Percentiles rank a stretch among this genome's conserved stretches.
phyloP scores from a whole-genome alignment of 306 rosid genomes.

The Trichosanthes truncata region DNA sequence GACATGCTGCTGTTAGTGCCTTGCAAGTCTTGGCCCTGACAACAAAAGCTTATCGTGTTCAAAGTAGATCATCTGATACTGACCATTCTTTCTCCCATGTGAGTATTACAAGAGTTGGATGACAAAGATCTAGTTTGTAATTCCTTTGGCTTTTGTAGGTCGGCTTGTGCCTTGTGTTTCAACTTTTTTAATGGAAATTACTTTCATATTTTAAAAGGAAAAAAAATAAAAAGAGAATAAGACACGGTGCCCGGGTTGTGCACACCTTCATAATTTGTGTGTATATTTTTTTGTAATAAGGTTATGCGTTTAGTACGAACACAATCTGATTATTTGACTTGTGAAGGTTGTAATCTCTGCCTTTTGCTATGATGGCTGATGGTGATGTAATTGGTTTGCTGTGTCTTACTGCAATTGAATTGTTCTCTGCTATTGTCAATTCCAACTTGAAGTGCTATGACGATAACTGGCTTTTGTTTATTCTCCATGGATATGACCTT shows the following conservation, averaged over 20 bases:
- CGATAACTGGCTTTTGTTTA: neutral
- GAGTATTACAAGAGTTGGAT: slow-evolving; percentile 28
- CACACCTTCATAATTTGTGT: too few species aligned
- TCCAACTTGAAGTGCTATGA: neutral
- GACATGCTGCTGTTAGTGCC: slow-evolving; percentile 93
- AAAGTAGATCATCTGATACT: slow-evolving; percentile 64
- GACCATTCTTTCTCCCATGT: slow-evolving; percentile 37
- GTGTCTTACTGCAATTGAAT: neutral
- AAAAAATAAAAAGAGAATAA: neutral
- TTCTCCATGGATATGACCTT: neutral
- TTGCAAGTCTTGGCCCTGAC: slow-evolving; percentile 98
- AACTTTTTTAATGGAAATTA: neutral
- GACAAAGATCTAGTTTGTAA: neutral
- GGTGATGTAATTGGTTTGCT: neutral
- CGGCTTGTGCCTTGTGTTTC: neutral
- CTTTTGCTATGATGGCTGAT: neutral
- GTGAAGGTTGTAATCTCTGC: neutral
- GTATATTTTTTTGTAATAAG: too few species aligned
- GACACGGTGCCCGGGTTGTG: too few species aligned
- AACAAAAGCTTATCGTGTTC: slow-evolving; percentile 91
- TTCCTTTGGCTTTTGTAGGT: neutral
- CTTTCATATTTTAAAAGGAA: neutral
- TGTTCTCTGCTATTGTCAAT: neutral
- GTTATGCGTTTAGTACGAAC: neutral
- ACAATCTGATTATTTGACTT: neutral